phyloP scores from a whole-genome alignment of 805 yeast genomes.

The Scheffersomyces stipitis region DNA sequence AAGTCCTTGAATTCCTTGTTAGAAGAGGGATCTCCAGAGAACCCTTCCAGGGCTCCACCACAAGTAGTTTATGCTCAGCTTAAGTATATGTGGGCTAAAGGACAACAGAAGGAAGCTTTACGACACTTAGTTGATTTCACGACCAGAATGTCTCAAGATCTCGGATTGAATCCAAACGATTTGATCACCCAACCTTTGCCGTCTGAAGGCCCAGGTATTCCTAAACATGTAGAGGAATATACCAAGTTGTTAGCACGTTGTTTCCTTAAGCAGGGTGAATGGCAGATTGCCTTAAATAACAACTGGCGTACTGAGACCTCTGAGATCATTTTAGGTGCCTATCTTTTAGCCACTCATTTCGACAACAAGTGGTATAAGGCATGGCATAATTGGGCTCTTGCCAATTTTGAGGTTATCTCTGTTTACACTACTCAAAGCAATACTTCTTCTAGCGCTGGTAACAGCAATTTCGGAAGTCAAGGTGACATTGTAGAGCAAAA shows the following conservation, averaged over 20 bases:
- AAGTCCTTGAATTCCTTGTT: constrained; percentile 79
- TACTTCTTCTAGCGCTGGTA: constrained; percentile 9
- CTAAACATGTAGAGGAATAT: constrained; percentile 76
- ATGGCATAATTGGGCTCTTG: constrained; percentile 99
- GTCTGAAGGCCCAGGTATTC: constrained; percentile 64
- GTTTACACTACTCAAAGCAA: constrained; percentile 40
- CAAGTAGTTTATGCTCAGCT: constrained; percentile 96
- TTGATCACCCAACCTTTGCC: constrained; percentile 85
- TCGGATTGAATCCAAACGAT: constrained; percentile 84
- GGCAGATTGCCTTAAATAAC: constrained; percentile 83
- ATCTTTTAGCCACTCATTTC: constrained; percentile 90
- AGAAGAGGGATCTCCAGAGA: constrained; percentile 66
- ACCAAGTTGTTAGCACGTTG: constrained; percentile 89
- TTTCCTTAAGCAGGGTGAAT: constrained; percentile 95
- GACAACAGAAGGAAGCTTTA: constrained; percentile 83
- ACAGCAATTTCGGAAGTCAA: constrained; percentile 11
- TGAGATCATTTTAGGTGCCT: constrained; percentile 87
- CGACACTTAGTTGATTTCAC: constrained; percentile 86
- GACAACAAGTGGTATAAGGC: constrained; percentile 95
- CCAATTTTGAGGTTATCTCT: constrained; percentile 93
- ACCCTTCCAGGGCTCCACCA: constrained; percentile 84
- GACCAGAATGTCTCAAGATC: constrained; percentile 82
- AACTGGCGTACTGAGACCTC: constrained; percentile 78
- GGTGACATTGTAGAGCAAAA: constrained; percentile 22
- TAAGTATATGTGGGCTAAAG: constrained; percentile 96